phyloP scores from a whole-genome alignment of 306 rosid species.

The Delonix regia region DNA sequence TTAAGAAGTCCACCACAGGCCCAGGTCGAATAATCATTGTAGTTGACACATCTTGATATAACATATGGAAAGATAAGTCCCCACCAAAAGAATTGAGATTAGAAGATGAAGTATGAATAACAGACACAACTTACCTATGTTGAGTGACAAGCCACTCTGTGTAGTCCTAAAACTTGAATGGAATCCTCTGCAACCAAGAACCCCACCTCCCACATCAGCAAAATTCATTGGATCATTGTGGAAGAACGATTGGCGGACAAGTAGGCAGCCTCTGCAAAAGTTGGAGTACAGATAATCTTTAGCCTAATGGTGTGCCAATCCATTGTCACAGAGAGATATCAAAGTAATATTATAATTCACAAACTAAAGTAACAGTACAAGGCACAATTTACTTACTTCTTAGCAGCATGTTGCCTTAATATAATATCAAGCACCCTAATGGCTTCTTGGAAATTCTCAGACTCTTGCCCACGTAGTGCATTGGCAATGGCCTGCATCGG shows the following conservation, averaged over 20 bases:
- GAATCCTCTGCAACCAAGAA: constrained; percentile 92
- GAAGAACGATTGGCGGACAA: constrained; percentile 86
- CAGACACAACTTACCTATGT: constrained; percentile 58
- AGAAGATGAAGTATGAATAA: background rate
- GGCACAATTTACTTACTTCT: constrained; percentile 59
- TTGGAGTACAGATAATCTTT: background rate
- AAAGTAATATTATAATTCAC: background rate
- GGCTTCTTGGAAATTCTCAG: constrained; percentile 91
- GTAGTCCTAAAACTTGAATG: constrained; percentile 93
- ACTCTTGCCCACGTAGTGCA: constrained; percentile 87
- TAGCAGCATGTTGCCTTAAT: constrained; percentile 89
- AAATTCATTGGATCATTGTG: constrained; percentile 78
- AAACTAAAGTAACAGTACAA: background rate
- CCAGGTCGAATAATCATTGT: constrained; percentile 94
- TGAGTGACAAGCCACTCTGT: constrained; percentile 88
- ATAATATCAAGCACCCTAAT: constrained; percentile 87
- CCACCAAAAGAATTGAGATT: background rate
- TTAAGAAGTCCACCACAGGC: constrained; percentile 87
- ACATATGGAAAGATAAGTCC: background rate
- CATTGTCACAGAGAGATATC: background rate
- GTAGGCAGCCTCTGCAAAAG: constrained; percentile 84
- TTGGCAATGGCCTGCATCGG: constrained; percentile 85
- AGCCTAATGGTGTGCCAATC: background rate
- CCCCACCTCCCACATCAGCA: constrained; percentile 92
- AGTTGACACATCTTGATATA: constrained; percentile 79